Base-by-base conservation (phyloP, 2,329 filamentous ascomycete genomes). In the Diaporthe sp. region DNA sequence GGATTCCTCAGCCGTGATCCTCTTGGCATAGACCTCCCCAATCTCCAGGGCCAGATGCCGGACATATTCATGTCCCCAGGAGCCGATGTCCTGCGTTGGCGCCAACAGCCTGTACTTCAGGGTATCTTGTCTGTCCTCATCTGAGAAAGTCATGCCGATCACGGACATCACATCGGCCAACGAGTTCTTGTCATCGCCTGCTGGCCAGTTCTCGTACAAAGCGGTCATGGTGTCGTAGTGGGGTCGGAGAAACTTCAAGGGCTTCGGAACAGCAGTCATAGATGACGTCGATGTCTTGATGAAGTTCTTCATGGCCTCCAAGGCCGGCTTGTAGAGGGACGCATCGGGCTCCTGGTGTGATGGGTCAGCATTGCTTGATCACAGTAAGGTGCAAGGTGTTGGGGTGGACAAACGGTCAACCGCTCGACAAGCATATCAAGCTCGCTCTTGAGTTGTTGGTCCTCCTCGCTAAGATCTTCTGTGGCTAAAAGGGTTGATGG, bases 241-340 rank as follows among this genome's bases (percentile, higher is more conserved):
- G 79, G 96, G 97, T 87, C 97, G 92, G 78, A 99, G 91, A 85
- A 99, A 99, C 86, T 99, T 99, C 81, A 99, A 90, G 46, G 97
- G 97, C 87, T 99, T 99, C 34, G 97, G 97, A 77, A 99, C 97
- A 76, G 97, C 97, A 67, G 97, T 99, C 97, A 99, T 99, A 61
- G 97, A 99, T 76, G 96, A 98, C 79, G 97, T 99, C 76, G 97
- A 98, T 74, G 97, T 99, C 89, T 98, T 98, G 89, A 99, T 99
- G 83, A 95, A 97, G 82, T 93, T 95, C 89, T 98, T 98, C 92
- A 99, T 98, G 79, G 95, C 94, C 85, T 98, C 96, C 79, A 99
- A 89, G 73, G 97, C 94, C 76, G 96, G 92, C 84, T 96, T 96
- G 88, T 98, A 98, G 80, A 98, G 93, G 76, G 92, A 92, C 79